Evolutionary conservation across 345 rosid species (phyloP).

Genomic region (Aurinia saxatilis): DNA sequence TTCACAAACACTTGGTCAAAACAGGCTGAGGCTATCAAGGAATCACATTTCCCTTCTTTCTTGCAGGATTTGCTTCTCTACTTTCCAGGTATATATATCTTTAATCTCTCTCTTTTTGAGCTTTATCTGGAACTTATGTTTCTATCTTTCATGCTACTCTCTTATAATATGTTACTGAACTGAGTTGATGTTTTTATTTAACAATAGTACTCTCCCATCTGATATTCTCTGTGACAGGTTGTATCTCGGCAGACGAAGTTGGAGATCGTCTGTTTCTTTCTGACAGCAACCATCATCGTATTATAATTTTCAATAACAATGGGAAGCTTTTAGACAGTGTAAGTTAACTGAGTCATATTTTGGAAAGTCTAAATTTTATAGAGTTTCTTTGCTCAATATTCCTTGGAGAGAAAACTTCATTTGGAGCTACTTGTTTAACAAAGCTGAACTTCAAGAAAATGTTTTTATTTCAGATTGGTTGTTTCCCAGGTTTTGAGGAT

Average conservation of each 20-base stretch:
- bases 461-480: conserved; percentile 81
- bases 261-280: conserved; percentile 66
- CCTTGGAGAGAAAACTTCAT: not conserved
- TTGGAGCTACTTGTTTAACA: not conserved
- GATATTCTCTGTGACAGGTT: conserved; percentile 38
- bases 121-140: not conserved
- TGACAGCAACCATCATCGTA: conserved; percentile 93
- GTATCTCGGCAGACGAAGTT: conserved; percentile 70
- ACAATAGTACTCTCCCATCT: not conserved
- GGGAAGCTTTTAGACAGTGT: conserved; percentile 83
- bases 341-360: conserved; percentile 29
- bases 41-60: conserved; percentile 39
- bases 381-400: not conserved
- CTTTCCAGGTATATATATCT: conserved; percentile 56
- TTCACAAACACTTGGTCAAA: conserved; percentile 52
- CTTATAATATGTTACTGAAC: no score
- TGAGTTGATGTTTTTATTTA: not conserved
- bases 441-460: conserved; percentile 28
- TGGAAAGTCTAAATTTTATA: not conserved
- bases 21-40: conserved; percentile 43
- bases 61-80: conserved; percentile 53
- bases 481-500: conserved; percentile 95
- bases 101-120: not conserved
- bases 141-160: no score
- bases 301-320: conserved; percentile 43